Evolutionary conservation across 2,329 filamentous ascomycete species (phyloP).

Genomic region (Fonsecaea pugnacius): DNA sequence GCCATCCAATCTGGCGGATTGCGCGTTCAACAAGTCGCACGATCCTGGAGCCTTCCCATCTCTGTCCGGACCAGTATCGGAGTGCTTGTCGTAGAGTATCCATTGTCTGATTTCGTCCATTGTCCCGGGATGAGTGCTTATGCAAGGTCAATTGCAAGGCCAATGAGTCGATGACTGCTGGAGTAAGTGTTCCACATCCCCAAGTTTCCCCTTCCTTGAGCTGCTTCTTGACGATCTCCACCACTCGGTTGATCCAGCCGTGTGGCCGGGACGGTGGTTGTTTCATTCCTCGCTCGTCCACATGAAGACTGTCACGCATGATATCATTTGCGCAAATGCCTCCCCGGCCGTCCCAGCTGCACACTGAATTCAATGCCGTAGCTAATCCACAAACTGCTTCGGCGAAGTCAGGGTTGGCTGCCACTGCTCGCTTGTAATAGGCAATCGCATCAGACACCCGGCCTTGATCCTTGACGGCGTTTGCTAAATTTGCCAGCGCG

Average conservation of each 20-base stretch:
- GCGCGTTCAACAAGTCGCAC: constrained; percentile 83
- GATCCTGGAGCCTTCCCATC: constrained; percentile 86
- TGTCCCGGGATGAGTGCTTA: constrained; percentile 26
- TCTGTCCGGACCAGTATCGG: constrained; percentile 69
- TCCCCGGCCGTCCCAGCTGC: constrained; percentile 88
- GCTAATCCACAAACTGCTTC: constrained; percentile 95
- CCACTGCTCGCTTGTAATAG: constrained; percentile 89
- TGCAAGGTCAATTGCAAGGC: constrained; percentile 51
- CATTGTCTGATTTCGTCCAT: constrained; percentile 33
- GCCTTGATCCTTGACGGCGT: constrained; percentile 96
- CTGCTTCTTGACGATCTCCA: constrained; percentile 87
- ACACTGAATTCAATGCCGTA: constrained; percentile 94
- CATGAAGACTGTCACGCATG: constrained; percentile 87
- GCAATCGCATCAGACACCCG: constrained; percentile 87
- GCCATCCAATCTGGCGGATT: constrained; percentile 75
- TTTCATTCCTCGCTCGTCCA: constrained; percentile 81
- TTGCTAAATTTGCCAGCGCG: constrained; percentile 91
- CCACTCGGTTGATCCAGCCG: constrained; percentile 87
- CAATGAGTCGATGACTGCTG: constrained; percentile 57
- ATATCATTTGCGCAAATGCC: constrained; percentile 77
- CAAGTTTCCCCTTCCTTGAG: constrained; percentile 82
- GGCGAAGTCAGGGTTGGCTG: constrained; percentile 91
- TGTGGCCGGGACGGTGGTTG: constrained; percentile 70
- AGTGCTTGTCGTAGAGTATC: constrained; percentile 44
- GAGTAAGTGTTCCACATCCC: constrained; percentile 73